Percentiles rank a stretch among this genome's conserved stretches.
These are phyloP conservation scores for Mortierella antarctica DNA, from an alignment of 192 early-diverging fungal species.

Conservation along the genomic window DNA sequence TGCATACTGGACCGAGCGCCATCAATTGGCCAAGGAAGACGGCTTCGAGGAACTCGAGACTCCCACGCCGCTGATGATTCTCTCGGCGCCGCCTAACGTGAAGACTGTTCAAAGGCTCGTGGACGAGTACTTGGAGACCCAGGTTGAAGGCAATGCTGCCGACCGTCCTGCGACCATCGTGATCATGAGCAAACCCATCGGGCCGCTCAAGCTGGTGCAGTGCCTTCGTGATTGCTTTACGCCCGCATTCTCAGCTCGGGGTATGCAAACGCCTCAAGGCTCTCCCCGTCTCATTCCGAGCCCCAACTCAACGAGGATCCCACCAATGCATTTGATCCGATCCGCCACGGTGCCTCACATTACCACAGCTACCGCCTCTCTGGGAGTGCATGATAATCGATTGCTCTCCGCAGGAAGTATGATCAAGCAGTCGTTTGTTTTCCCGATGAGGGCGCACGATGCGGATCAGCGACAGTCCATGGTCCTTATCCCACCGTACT, in stretches of 20 bases:
- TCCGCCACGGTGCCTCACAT: constrained; percentile 39
- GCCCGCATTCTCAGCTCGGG: constrained; percentile 28
- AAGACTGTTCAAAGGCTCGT: constrained; percentile 26
- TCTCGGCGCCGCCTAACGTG: constrained; percentile 17
- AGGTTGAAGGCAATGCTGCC: constrained; percentile 13
- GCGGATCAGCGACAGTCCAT: constrained; percentile 2
- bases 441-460: constrained; percentile 1
- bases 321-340: constrained; percentile 28
- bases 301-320: neutral
- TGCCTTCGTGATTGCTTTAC: constrained; percentile 51
- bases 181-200: constrained; percentile 45
- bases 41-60: constrained; percentile 3
- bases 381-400: constrained; percentile 22
- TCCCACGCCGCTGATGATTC: constrained; percentile 32
- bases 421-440: constrained; percentile 29
- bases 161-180: constrained; percentile 37
- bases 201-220: constrained; percentile 39
- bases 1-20: constrained; percentile 23
- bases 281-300: constrained; percentile 19
- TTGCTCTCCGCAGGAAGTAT: constrained; percentile 31
- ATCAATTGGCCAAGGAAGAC: constrained; percentile 1
- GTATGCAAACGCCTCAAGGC: constrained; percentile 34
- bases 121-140: constrained; percentile 35
- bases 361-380: constrained; percentile 4
- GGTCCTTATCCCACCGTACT: constrained; percentile 30